Evolutionary conservation across 2,329 filamentous ascomycete genomes (phyloP), one percentile per base, ranked within the genome.

Genomic region (Diaporthe eres): DNA sequence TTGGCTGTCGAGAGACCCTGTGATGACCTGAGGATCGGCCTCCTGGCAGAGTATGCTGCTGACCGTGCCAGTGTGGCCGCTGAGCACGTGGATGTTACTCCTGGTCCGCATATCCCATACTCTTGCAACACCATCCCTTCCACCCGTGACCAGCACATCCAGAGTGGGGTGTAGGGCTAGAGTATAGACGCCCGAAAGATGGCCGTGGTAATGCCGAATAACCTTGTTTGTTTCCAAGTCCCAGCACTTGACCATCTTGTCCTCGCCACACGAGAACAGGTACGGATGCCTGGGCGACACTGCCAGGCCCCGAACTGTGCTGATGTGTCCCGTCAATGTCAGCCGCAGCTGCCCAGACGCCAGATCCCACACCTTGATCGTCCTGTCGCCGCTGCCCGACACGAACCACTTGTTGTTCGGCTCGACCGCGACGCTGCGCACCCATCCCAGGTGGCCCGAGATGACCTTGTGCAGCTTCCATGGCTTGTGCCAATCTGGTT

Each of bases 161-260:
- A 99, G 90, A 0, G 95, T 98, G 0, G 97, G 97, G 82, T 99
- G 97, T n/a, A 99, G 87, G 3, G 94, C 91, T 8, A 99, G 88
- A 0, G 96, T 96, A 85, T 99, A 99, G 5, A 99, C 97, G 78
- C 97, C 97, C 80, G 95, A 98, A 31, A 99, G 87, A 86, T 99
- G 97, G 25, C 97, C 97, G 83, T 99, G 97, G 84, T 98, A 99
- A 85, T 98, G 95, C 53, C 96, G 92, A 82, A 98, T 98, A 76
- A 99, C 97, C 85, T 98, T 98, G 87, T 99, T 99, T n/a, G 96
- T 98, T 85, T 99, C 97, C 79, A 99, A 87, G 86, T 99, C 97
- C 97, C 97, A 99, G 86, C 97, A 99, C 86, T 99, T 99, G 77
- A 99, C 97, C 96, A 98, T 98, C 88, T 99, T 99, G 84, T 99